Evolutionary conservation across 495 filamentous ascomycete species (phyloP).

Genomic region (Tuber melanosporum): DNA sequence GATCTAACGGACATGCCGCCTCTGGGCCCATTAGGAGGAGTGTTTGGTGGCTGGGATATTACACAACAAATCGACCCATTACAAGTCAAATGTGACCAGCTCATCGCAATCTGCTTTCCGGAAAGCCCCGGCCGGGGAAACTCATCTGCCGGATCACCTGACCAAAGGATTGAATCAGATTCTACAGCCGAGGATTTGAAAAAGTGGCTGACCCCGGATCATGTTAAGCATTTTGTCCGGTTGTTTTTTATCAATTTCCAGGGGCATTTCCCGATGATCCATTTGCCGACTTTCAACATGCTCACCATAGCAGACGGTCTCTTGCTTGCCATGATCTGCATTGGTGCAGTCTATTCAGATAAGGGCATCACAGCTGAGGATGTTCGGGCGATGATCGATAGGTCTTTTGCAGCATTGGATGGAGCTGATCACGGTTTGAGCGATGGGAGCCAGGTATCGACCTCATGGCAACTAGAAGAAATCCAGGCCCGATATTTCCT

Average conservation of each 20-base stretch:
- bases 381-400: conserved; percentile 56
- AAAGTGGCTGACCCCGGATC: conserved; percentile 52
- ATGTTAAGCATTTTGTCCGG: conserved; percentile 58
- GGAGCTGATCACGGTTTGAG: conserved; percentile 7
- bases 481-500: conserved; percentile 55
- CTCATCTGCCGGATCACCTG: conserved; percentile 25
- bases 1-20: background rate
- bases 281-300: conserved; percentile 60
- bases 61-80: conserved; percentile 46
- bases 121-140: conserved; percentile 42
- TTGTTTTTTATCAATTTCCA: conserved; percentile 57
- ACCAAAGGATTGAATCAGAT: conserved; percentile 30
- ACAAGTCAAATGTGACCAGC: conserved; percentile 49
- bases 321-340: conserved; percentile 56
- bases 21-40: background rate
- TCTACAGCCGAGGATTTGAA: conserved; percentile 41
- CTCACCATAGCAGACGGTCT: conserved; percentile 56
- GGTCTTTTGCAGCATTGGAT: conserved; percentile 29
- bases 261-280: conserved; percentile 62
- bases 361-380: conserved; percentile 48
- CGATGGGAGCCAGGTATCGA: background rate
- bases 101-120: conserved; percentile 53
- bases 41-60: background rate
- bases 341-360: conserved; percentile 62
- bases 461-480: conserved; percentile 50